Evolutionary conservation across 2,329 filamentous ascomycete genomes (phyloP), one percentile per base, ranked within the genome.

Genomic region (Trichoderma gracile): DNA sequence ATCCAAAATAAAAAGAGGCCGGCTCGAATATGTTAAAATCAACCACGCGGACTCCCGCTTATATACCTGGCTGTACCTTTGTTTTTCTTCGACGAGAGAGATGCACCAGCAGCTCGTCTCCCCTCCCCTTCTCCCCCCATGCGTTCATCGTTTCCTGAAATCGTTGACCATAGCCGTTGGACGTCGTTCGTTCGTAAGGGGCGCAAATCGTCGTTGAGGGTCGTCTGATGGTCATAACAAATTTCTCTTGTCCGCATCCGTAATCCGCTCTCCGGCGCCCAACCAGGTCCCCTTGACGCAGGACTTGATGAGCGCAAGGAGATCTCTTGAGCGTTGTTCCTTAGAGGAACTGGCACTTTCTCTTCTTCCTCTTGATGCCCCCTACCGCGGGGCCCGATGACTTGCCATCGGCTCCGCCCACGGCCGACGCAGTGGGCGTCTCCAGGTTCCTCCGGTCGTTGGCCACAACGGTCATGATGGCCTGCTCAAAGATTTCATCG

Each of bases 401-500:
- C 66, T 75, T 75, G 50, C 74, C 74, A 62, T 78, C 78, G 59
- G 77, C 71, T 68, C 76, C 73, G 58, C 77, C 73, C 66, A 73
- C 76, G 27, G 74, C 72, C 54, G 75, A 74, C 65, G 74, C 76
- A 71, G 78, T 79, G 69, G 79, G 78, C 67, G 78, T 77, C 74
- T 86, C 84, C 67, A 83, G 77, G 71, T 86, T 88, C 75, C 87
- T 88, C 72, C 82, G 80, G 75, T 93, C 92, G 72, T 93, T 91
- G 69, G 89, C 87, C 30, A 99, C 92, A 38, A 95, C 93, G 58
- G 91, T 94, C 73, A 93, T 87, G 74, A 99, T 93, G 63, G 95
- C 95, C 67, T 87, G 84, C 77, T 96, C 90, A 78, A 99, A 99
- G 74, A 98, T 95, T 73, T 98, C 94, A 76, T 98, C 92, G 52